Evolutionary conservation across 1,284 basidiomycete genomes (phyloP).

Genomic region (Phellinidium pouzarii): DNA sequence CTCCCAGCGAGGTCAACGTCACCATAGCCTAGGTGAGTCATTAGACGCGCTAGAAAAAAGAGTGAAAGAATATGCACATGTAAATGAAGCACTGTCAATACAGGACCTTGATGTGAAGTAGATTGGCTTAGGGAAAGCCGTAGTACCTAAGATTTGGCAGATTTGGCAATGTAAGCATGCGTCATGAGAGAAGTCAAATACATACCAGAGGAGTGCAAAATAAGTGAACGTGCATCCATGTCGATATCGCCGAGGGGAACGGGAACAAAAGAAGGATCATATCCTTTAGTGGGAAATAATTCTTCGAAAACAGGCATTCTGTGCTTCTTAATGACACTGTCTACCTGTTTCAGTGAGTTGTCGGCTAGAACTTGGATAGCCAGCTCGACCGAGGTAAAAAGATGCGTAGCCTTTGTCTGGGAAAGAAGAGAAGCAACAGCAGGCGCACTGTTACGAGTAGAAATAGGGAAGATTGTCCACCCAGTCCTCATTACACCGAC

Average conservation of each 20-base stretch:
- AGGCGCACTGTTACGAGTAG: slow-evolving; percentile 14
- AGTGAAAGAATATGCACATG: slow-evolving; percentile 4
- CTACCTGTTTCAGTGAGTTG: background rate
- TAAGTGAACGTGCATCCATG: slow-evolving; percentile 12
- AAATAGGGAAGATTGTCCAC: slow-evolving; percentile 16
- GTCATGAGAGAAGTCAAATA: background rate
- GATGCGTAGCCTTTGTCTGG: slow-evolving; percentile 5
- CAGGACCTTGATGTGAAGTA: slow-evolving; percentile 9
- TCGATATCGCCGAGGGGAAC: background rate
- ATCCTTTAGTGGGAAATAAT: slow-evolving; percentile 4
- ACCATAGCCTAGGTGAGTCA: slow-evolving; percentile 2
- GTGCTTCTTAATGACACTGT: background rate
- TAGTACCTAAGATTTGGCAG: slow-evolving; percentile 12
- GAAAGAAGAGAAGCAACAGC: slow-evolving; percentile 16
- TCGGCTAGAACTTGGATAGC: slow-evolving; percentile 7
- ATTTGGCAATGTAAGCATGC: background rate
- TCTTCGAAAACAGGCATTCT: slow-evolving; percentile 16
- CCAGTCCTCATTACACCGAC: slow-evolving; percentile 18
- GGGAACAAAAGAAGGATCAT: background rate
- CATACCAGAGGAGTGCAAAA: slow-evolving; percentile 19
- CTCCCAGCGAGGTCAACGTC: slow-evolving; percentile 12
- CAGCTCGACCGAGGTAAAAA: slow-evolving; percentile 15
- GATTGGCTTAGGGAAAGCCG: slow-evolving; percentile 18
- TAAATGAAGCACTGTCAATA: background rate
- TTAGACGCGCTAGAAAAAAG: background rate